These are phyloP conservation scores for Aquilaria sinensis DNA, from an alignment of 345 rosid genomes.

Conservation along the genomic window DNA sequence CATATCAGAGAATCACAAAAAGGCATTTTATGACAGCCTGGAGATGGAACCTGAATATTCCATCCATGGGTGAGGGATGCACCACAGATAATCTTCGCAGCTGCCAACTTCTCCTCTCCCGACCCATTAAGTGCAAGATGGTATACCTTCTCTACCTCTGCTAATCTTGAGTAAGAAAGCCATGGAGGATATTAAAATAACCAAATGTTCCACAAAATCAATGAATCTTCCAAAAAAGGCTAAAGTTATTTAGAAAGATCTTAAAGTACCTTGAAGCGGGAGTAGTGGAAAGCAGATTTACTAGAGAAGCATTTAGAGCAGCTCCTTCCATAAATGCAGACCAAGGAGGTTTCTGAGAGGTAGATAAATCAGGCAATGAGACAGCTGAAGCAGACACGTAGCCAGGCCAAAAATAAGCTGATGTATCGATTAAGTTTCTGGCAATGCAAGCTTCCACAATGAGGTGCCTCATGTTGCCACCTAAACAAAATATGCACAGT, in stretches of 20 bases:
- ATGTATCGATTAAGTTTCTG: conserved; percentile 51
- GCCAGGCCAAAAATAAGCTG: conserved; percentile 59
- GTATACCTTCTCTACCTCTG: conserved; percentile 52
- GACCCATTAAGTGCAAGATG: conserved; percentile 53
- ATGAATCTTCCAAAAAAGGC: conserved; percentile 1
- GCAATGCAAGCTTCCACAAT: conserved; percentile 74
- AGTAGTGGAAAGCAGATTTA: conserved; percentile 34
- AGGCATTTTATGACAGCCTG: neutral
- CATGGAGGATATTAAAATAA: conserved; percentile 12
- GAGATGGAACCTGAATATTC: conserved; percentile 56
- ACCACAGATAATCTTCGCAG: conserved; percentile 63
- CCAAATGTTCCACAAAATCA: neutral
- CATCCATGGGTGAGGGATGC: conserved; percentile 60
- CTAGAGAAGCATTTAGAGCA: conserved; percentile 35
- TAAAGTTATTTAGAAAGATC: conserved; percentile 4
- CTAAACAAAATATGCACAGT: conserved; percentile 19
- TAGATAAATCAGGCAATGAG: conserved; percentile 28
- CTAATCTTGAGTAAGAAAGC: conserved; percentile 36
- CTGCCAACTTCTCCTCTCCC: conserved; percentile 43
- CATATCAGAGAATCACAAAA: neutral
- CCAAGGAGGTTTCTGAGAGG: conserved; percentile 50
- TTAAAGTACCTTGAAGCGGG: conserved; percentile 51
- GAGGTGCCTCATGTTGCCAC: conserved; percentile 64
- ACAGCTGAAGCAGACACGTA: conserved; percentile 37
- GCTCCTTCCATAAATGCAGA: conserved; percentile 50